Percentiles rank a stretch among this genome's conserved stretches.
These are phyloP conservation scores for Pichia manshurica DNA, from an alignment of 805 yeast genomes.

Conservation along the genomic window DNA sequence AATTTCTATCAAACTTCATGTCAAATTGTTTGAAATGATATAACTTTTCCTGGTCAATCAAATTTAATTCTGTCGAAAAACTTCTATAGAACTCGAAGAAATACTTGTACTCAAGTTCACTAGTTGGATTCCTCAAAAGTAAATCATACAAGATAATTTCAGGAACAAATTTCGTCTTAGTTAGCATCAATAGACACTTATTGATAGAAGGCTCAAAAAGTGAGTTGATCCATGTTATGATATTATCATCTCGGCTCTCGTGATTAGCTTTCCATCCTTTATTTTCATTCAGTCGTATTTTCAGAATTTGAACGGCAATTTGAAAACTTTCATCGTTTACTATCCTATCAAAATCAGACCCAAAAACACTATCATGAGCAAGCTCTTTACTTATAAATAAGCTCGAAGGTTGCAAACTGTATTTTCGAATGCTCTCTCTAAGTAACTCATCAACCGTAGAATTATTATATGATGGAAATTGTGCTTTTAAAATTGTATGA, in stretches of 20 bases:
- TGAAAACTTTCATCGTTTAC: constrained; percentile 10
- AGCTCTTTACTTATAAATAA: constrained; percentile 11
- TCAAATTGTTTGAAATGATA: constrained; percentile 20
- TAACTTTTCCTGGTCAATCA: constrained; percentile 27
- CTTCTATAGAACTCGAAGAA: constrained; percentile 22
- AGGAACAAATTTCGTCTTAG: constrained; percentile 19
- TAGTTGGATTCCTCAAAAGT: constrained; percentile 22
- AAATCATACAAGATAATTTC: constrained; percentile 27
- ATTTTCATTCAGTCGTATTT: constrained; percentile 20
- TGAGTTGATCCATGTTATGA: constrained; percentile 27
- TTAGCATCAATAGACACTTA: constrained; percentile 17
- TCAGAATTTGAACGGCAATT: constrained; percentile 17
- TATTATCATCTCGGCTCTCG: constrained; percentile 18
- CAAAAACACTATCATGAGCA: constrained; percentile 3
- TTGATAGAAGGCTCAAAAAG: constrained; percentile 21
- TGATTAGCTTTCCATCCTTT: constrained; percentile 18
- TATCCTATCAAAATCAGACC: constrained; percentile 1
- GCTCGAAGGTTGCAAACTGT: constrained; percentile 3
- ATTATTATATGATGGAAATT: constrained; percentile 13
- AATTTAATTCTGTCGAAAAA: constrained; percentile 16
- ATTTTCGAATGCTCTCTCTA: not conserved
- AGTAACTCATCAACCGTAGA: constrained; percentile 1
- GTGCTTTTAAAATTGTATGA: constrained; percentile 15
- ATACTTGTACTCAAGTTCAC: constrained; percentile 24
- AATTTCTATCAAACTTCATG: constrained; percentile 14